Evolutionary conservation across 2,329 filamentous ascomycete genomes (phyloP).

Genomic region (Penicillium digitatum): DNA sequence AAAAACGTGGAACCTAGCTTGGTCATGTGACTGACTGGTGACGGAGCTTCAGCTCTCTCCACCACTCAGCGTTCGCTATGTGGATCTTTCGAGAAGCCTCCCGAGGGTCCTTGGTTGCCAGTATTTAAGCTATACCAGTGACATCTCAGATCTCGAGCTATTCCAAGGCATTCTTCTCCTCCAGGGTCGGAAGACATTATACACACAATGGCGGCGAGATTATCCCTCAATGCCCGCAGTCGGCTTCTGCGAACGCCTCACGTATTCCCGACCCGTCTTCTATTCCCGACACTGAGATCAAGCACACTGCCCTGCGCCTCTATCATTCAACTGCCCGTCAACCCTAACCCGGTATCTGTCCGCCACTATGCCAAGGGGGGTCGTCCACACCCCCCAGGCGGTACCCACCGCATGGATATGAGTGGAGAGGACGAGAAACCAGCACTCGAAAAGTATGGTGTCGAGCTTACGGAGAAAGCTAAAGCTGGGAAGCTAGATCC

Average conservation of each 20-base stretch:
- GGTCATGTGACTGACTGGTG: slow-evolving; percentile 13
- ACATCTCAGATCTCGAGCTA: not conserved
- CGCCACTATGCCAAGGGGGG: slow-evolving; percentile 55
- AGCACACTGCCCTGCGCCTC: slow-evolving; percentile 19
- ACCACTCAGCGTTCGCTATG: slow-evolving; percentile 28
- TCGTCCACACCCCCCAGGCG: slow-evolving; percentile 79
- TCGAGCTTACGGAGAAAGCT: slow-evolving; percentile 82
- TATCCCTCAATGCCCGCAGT: slow-evolving; percentile 29
- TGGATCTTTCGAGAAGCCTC: slow-evolving; percentile 41
- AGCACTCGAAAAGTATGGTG: slow-evolving; percentile 83
- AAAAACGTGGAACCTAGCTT: slow-evolving; percentile 14
- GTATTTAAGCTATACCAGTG: slow-evolving; percentile 11
- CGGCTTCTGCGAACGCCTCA: slow-evolving; percentile 28
- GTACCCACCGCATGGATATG: slow-evolving; percentile 91
- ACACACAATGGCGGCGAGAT: slow-evolving; percentile 32
- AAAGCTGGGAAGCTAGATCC: slow-evolving; percentile 89
- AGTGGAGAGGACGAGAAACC: slow-evolving; percentile 72
- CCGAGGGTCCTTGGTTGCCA: slow-evolving; percentile 12
- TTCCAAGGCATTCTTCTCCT: not conserved
- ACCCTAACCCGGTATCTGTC: slow-evolving; percentile 17
- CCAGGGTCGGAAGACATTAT: not conserved
- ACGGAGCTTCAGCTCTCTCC: slow-evolving; percentile 27
- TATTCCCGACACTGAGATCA: slow-evolving; percentile 20
- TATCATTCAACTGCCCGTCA: slow-evolving; percentile 11
- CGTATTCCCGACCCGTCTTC: slow-evolving; percentile 20